Base-by-base conservation (phyloP, 2,329 filamentous ascomycete species). In the Penicillium capsulatum region DNA sequence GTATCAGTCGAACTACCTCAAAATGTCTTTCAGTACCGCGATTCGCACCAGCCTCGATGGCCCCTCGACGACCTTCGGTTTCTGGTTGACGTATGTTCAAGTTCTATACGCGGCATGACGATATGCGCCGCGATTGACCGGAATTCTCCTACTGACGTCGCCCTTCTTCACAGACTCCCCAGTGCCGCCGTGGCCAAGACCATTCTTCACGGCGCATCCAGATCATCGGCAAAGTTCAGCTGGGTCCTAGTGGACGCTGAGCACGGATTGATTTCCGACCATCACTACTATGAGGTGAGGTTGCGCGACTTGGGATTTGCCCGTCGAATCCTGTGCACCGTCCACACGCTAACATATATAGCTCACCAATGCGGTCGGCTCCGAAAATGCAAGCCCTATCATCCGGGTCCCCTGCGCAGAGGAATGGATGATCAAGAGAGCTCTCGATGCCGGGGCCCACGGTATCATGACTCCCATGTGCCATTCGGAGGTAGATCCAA, bases 211-310 rank as follows among this genome's bases (percentile, higher is more conserved):
- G 50, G 55, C 5, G 48, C 51, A 17, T 45, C 55, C 14, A 45
- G 47, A 6, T 53, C 47, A 8, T 37, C 50, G 4, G 38, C 44
- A 19, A 50, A 48, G 31, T 62, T 60, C 45, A 58, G 54, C 46
- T 68, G 65, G 65, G 62, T 67, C 14, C 48, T 67, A 7, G 51
- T 68, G 24, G 65, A 68, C 31, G 62, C 60, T 22, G 65, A 68
- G 48, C 65, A 68, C 44, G 64, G 64, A 22, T 53, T 66, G 44
- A 66, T 67, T 39, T 53, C 57, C 19, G 65, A 67, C 34, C 45
- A 49, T 28, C 51, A 67, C 38, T 66, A 66, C 44, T 66, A 66
- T 31, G 63, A 64, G 40, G 59, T 63, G 19, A 7, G 45, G 7
- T 7, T 14, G 15, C 17, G 4, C 16, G 22, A 7, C 11, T 24